These are phyloP conservation scores for Entomophthora muscae DNA, from an alignment of 371 early-diverging fungal species.

Conservation along the genomic window DNA sequence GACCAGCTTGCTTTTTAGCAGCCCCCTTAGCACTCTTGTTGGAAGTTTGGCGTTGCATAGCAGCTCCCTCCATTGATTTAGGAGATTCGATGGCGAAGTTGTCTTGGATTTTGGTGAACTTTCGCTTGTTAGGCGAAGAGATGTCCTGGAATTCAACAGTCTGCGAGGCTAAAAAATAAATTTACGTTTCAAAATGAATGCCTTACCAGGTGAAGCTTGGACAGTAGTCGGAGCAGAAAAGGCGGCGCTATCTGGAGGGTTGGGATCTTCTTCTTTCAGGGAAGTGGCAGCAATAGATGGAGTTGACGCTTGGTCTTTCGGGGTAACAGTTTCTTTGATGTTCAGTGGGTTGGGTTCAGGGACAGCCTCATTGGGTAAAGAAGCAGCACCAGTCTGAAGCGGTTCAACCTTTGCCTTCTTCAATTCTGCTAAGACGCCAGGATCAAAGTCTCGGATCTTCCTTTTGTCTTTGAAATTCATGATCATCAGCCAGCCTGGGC, in stretches of 20 bases:
- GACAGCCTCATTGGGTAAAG: not conserved
- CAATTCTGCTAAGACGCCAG: not conserved
- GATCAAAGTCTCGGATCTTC: not conserved
- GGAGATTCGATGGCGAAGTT: not conserved
- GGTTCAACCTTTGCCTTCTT: not conserved
- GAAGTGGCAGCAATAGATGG: too few species aligned
- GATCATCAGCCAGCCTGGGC: not conserved
- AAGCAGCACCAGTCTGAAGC: not conserved
- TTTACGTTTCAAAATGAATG: too few species aligned
- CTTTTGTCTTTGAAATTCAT: not conserved
- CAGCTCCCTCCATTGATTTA: not conserved
- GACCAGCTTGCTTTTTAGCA: not conserved
- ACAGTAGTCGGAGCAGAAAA: not conserved
- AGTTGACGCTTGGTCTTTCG: too few species aligned
- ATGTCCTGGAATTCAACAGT: not conserved
- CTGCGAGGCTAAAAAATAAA: too few species aligned
- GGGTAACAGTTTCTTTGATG: too few species aligned
- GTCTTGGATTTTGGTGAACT: not conserved
- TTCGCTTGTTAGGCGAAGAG: not conserved
- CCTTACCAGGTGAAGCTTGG: not conserved
- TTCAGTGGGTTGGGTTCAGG: not conserved
- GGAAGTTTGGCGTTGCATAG: not conserved
- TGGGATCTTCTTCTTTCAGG: not conserved
- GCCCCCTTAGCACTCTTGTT: not conserved
- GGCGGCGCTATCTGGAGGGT: not conserved